These are phyloP conservation scores for Murraya koenigii DNA, from an alignment of 345 rosid species.

Conservation along the genomic window DNA sequence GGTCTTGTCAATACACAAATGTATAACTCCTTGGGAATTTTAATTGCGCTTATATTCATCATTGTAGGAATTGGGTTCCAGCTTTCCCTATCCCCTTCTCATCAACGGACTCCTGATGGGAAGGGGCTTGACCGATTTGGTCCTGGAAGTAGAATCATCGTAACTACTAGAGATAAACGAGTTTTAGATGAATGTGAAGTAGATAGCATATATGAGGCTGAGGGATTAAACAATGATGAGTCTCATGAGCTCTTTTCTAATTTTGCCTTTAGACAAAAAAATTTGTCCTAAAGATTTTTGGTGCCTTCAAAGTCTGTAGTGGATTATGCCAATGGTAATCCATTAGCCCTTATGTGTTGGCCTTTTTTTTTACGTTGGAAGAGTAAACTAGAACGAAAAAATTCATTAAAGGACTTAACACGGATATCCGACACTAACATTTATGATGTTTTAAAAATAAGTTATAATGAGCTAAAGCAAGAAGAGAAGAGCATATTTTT, in stretches of 20 bases:
- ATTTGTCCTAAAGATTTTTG: background rate
- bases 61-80: too few relatives aligned
- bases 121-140: background rate
- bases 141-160: background rate
- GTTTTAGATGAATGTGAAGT: background rate
- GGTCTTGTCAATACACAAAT: background rate
- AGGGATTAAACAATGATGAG: background rate
- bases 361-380: background rate
- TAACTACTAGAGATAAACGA: conserved; percentile 11
- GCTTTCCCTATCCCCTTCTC: background rate
- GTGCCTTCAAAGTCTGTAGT: background rate
- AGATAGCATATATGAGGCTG: background rate
- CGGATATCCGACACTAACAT: background rate
- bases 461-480: conserved; percentile 8
- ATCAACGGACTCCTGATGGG: too few relatives aligned
- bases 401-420: background rate
- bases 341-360: conserved; percentile 8
- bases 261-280: background rate
- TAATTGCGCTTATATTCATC: too few relatives aligned
- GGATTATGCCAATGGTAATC: conserved; percentile 21
- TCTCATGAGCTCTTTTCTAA: conserved; percentile 11
- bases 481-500: conserved; percentile 31
- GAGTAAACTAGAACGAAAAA: background rate
- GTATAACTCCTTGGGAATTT: too few relatives aligned
- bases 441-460: conserved; percentile 3